Conservation (phyloP, 768 basidiomycete genomes). For the Chalciporus chontae region DNA sequence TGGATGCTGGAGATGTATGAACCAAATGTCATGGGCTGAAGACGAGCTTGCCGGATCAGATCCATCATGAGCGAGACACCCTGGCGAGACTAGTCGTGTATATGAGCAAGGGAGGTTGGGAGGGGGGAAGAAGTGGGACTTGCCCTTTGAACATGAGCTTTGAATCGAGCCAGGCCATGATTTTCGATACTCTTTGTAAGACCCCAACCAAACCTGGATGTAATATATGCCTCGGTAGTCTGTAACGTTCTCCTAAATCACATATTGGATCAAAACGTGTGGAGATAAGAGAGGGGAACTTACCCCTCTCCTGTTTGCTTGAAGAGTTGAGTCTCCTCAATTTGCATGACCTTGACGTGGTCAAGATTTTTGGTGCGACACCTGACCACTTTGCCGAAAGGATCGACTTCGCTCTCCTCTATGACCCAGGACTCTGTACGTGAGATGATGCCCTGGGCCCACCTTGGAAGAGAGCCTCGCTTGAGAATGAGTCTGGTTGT, state of each 20-base stretch:
- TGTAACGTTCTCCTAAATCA: constrained; percentile 69
- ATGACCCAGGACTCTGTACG: constrained; percentile 92
- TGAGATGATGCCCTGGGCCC: constrained; percentile 81
- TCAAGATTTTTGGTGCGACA: constrained; percentile 89
- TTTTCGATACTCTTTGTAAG: constrained; percentile 84
- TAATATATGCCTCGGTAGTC: constrained; percentile 79
- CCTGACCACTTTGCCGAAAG: constrained; percentile 68
- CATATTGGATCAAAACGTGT: constrained; percentile 1
- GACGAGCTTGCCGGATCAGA: constrained; percentile 74
- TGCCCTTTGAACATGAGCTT: constrained; percentile 82
- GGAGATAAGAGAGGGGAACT: constrained; percentile 21
- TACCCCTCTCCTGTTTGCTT: constrained; percentile 70
- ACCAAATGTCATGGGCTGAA: constrained; percentile 46
- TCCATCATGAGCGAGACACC: constrained; percentile 81
- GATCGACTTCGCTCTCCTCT: constrained; percentile 93
- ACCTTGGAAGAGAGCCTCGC: constrained; percentile 84
- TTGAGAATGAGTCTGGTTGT: constrained; percentile 94
- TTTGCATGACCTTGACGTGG: constrained; percentile 91
- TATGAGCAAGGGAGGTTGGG: neutral
- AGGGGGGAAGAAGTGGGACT: constrained; percentile 22
- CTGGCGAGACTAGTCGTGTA: constrained; percentile 64
- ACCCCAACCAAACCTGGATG: constrained; percentile 90
- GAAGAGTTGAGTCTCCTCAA: constrained; percentile 78
- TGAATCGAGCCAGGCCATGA: constrained; percentile 81
- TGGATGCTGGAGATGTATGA: constrained; percentile 34